Base-by-base conservation (phyloP, 352 stramenopile genomes). In the Pythium plurisporium region DNA sequence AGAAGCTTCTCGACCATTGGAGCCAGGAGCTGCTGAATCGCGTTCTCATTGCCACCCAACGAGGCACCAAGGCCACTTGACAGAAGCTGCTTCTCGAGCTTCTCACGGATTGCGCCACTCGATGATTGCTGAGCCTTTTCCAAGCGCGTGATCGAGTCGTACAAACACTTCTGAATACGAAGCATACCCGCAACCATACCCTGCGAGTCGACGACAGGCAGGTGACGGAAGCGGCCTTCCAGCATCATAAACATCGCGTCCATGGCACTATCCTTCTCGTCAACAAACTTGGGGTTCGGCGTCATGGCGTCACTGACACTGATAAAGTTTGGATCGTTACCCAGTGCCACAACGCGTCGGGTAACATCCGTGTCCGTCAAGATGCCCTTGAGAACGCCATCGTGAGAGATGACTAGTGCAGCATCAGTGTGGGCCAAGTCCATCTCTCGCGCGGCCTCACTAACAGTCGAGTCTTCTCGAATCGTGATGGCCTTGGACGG, bases 121-220 rank as follows among this genome's bases (percentile, higher is more conserved):
- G 82, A 89, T 8, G 77, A 76, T 30, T 89, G 74, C 65, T 85
- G 80, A 4, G 85, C 85, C 59, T 92, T 97, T 62, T 99, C 97
- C 6, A 99, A 81, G 40, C 97, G 96, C 17, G 80, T 92, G 64
- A 99, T 99, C 2, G 96, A 96, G 67, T 99, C 96, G 79, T 99
- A 98, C 56, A 99, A 66, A 60, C 97, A 99, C 69, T 99, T 99
- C 33, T 98, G 95, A 65, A 99, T 99, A 46, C 98, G 95, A 31
- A 99, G 79, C 74, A 99, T 89, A 34, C 97, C 97, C 9, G 95
- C 88, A 9, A 99, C 94, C 64, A 89, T 92, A 10, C 85, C 82
- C 25, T 89, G 79, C 25, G 76, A 69, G 54, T 95, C 86, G 1
- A 98, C 89, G 1, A 99, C 97, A 14, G 97, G 97, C 40, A 99